A percentile compares a stretch with the other conserved stretches of the same genome.
These are phyloP conservation scores for Gleditsia sinensis DNA, from an alignment of 306 rosid species.

Conservation along the genomic window DNA sequence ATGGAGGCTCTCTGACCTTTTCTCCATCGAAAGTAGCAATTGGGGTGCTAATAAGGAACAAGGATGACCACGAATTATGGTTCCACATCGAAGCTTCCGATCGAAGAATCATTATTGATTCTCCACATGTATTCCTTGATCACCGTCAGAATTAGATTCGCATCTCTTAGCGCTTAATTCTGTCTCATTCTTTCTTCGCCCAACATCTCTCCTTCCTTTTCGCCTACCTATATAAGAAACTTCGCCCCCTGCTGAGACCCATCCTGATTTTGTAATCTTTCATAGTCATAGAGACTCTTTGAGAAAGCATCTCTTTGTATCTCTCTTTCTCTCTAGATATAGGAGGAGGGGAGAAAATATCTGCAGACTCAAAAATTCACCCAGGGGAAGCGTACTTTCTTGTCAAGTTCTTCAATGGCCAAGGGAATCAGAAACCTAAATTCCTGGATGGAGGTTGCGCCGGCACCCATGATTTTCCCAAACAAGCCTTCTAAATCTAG, in stretches of 20 bases:
- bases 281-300: background rate
- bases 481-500: slow-evolving; percentile 58
- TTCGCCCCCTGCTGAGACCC: too few relatives aligned
- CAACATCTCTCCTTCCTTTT: background rate
- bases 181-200: background rate
- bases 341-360: slow-evolving; percentile 35
- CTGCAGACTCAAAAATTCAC: too few relatives aligned
- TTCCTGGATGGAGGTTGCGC: slow-evolving; percentile 62
- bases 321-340: slow-evolving; percentile 50
- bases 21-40: background rate
- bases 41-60: background rate
- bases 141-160: background rate
- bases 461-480: slow-evolving; percentile 50
- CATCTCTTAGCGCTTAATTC: too few relatives aligned
- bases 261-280: background rate
- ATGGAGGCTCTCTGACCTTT: background rate
- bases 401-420: slow-evolving; percentile 35
- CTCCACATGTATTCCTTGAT: slow-evolving; percentile 34
- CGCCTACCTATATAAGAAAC: too few relatives aligned
- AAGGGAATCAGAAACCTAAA: slow-evolving; percentile 35
- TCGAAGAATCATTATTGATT: background rate
- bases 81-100: slow-evolving; percentile 19
- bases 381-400: background rate
- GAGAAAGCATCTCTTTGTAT: background rate
- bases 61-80: background rate